Percentiles rank a stretch among this genome's conserved stretches.
Conservation (phyloP, 164 flowering plant genomes). For the Stephania japonica region DNA sequence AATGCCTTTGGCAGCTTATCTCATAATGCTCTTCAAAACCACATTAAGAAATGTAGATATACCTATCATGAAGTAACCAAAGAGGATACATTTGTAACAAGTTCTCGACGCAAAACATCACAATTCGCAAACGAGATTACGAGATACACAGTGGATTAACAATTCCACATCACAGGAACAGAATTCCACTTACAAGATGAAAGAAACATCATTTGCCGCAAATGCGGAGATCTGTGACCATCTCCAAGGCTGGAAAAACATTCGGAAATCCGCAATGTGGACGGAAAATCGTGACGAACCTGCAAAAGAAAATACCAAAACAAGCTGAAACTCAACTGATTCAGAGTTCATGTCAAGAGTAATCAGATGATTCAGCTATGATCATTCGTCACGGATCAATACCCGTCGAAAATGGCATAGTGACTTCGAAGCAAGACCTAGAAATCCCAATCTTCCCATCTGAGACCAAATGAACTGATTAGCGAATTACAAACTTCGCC, state of each 20-base stretch:
- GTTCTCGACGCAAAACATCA: too few species aligned
- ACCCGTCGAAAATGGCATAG: constrained; percentile 11
- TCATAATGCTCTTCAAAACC: too few species aligned
- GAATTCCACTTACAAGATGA: constrained; percentile 17
- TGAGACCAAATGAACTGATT: not conserved
- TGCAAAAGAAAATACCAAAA: constrained; percentile 7
- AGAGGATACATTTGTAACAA: too few species aligned
- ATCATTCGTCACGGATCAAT: not conserved
- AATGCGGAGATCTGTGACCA: not conserved
- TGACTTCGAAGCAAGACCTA: constrained; percentile 23
- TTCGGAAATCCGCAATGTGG: constrained; percentile 2
- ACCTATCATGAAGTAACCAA: too few species aligned
- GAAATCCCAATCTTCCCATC: constrained; percentile 33
- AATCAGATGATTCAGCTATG: too few species aligned
- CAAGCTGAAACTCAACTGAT: too few species aligned
- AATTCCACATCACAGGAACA: not conserved
- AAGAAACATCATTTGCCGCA: constrained; percentile 5
- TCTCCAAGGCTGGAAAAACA: constrained; percentile 7
- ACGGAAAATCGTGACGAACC: constrained; percentile 19
- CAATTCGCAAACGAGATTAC: too few species aligned
- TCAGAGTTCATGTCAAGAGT: too few species aligned
- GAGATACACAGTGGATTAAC: too few species aligned
- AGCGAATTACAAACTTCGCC: not conserved
- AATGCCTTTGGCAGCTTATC: too few species aligned
- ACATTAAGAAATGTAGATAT: too few species aligned